Evolutionary conservation across 345 rosid species (phyloP).

Genomic region (Sonneratia caseolaris): DNA sequence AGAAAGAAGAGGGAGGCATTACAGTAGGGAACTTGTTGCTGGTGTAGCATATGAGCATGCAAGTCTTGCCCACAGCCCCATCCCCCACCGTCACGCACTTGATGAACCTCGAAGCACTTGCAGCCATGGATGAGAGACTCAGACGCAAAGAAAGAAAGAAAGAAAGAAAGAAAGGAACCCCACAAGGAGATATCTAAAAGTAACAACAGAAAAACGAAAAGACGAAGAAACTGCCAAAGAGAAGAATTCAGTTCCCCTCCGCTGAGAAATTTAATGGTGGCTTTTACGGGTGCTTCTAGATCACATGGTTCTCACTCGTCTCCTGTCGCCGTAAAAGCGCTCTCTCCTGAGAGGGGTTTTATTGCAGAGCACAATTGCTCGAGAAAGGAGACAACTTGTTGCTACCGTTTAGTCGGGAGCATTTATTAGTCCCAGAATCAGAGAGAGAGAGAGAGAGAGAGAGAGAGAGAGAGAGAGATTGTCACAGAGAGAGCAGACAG

Average conservation of each 20-base stretch:
- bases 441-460: not conserved
- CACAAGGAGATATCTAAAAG: not conserved
- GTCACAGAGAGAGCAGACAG: not conserved
- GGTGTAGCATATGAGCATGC: conserved; percentile 81
- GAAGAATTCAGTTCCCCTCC: not conserved
- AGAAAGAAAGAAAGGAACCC: conserved; percentile 2
- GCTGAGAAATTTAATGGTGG: conserved; percentile 7
- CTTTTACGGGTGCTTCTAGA: conserved; percentile 21
- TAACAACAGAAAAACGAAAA: conserved; percentile 1
- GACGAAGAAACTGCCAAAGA: not conserved
- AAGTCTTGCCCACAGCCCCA: conserved; percentile 82
- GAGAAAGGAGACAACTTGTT: not conserved
- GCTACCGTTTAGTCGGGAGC: not conserved
- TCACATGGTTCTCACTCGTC: conserved; percentile 54
- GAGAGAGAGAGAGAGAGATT: not conserved
- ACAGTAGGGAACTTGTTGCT: conserved; percentile 82
- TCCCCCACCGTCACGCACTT: conserved; percentile 81
- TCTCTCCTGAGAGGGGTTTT: not conserved
- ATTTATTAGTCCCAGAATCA: conserved; percentile 2
- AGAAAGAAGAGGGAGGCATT: conserved; percentile 15
- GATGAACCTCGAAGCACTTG: conserved; percentile 66
- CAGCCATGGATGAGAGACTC: conserved; percentile 36
- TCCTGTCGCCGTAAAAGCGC: not conserved
- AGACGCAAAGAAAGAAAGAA: not conserved
- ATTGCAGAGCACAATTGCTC: not conserved